These are phyloP conservation scores for Coniella vitis DNA, from an alignment of 2,329 filamentous ascomycete species.

Conservation along the genomic window DNA sequence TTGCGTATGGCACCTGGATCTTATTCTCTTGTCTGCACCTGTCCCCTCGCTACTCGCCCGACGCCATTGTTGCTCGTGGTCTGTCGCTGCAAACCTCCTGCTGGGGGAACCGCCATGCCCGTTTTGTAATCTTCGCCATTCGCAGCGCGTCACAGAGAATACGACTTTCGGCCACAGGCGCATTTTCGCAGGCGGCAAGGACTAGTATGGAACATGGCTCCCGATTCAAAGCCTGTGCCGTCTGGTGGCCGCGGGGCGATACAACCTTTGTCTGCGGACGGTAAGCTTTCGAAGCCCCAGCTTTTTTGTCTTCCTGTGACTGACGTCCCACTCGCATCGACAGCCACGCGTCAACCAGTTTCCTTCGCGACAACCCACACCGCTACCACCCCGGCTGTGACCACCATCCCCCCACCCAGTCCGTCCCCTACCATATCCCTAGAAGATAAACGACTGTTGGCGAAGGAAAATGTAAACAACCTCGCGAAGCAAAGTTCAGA, in stretches of 20 bases:
- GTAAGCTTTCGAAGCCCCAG: conserved; percentile 1
- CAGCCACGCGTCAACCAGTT: conserved; percentile 8
- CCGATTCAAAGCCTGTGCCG: conserved; percentile 6
- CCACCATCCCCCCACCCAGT: conserved; percentile 5
- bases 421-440: conserved; percentile 1
- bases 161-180: no score
- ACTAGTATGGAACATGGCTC: conserved; percentile 18
- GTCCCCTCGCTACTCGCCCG: neutral
- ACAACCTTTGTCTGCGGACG: neutral
- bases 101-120: no score
- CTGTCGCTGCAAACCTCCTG: neutral
- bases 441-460: neutral
- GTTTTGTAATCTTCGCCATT: no score
- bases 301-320: neutral
- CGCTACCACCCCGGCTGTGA: conserved; percentile 1
- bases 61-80: no score
- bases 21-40: neutral
- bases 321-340: conserved; percentile 1
- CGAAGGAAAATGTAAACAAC: conserved; percentile 1
- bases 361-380: neutral
- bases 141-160: no score
- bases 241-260: neutral
- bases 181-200: no score
- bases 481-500: conserved; percentile 5
- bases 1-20: no score